Evolutionary conservation across 345 rosid species (phyloP), one percentile per base, ranked within the genome.

Genomic region (Citrus reticulata): DNA sequence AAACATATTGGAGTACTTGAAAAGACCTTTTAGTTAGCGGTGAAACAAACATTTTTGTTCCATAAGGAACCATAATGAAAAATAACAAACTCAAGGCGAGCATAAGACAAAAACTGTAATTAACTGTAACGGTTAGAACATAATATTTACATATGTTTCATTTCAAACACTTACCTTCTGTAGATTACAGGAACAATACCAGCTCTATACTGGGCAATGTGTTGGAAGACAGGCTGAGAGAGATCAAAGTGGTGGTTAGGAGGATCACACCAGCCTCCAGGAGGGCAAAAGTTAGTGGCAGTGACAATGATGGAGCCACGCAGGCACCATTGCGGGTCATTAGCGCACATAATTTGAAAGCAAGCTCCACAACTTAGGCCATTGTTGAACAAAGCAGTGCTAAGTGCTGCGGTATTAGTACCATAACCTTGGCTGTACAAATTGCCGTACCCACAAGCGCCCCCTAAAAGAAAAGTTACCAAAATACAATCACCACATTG

Each of bases 251-350:
- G 97, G 74, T 78, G 93, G 74, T 88, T 87, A 2, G 95, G 93
- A 84, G 95, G 91, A 84, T 92, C 93, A 57, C 97, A 92, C 85
- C 91, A 90, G 55, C 97, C 97, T 13, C 97, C 94, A n/a, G 97
- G 94, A 30, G 94, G 97, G 85, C 97, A 92, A 77, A 92, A 92
- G 82, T 92, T 92, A 58, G 97, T 92, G 54, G 97, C 94, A 7
- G 97, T 92, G 88, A 92, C 93, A 22, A 88, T 77, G 59, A 92
- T 89, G 77, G 92, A 65, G 76, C 94, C 93, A 19, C 75, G 87
- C 20, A 89, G 86, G 78, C 97, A 92, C 97, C 97, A 92, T 35
- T 88, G 87, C 14, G 90, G 94, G 84, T 92, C 97, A 35, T 89
- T 90, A 9, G 74, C 91, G 79, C 97, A 92, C 81, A 60, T 86